Evolutionary conservation across 495 filamentous ascomycete genomes (phyloP).

Genomic region (Hypoxylon fragiforme): DNA sequence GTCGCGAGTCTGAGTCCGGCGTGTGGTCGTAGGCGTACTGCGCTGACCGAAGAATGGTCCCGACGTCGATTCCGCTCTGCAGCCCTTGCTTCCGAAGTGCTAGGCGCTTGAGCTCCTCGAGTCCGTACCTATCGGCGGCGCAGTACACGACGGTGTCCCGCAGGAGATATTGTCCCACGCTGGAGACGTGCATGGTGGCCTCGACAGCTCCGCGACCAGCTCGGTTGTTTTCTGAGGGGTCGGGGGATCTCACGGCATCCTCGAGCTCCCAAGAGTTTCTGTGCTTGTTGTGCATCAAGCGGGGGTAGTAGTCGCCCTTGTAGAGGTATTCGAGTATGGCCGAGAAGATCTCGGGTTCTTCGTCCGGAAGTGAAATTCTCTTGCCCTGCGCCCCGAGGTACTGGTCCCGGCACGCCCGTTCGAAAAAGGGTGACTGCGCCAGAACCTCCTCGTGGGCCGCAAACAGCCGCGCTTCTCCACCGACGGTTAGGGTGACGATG

Average conservation of each 20-base stretch:
- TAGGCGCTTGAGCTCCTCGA: conserved; percentile 85
- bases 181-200: conserved; percentile 70
- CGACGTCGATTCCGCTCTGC: conserved; percentile 80
- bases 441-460: conserved; percentile 89
- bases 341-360: conserved; percentile 88
- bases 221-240: conserved; percentile 40
- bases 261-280: conserved; percentile 74
- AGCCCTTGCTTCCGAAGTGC: conserved; percentile 91
- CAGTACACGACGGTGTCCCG: conserved; percentile 93
- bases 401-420: conserved; percentile 59
- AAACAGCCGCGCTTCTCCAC: conserved; percentile 81
- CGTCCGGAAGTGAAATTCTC: conserved; percentile 77
- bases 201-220: conserved; percentile 67
- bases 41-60: conserved; percentile 84
- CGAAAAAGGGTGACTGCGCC: conserved; percentile 79
- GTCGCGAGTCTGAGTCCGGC: conserved; percentile 81
- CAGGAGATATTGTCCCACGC: conserved; percentile 71
- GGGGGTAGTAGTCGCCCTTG: conserved; percentile 90
- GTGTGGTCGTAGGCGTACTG: conserved; percentile 94
- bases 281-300: conserved; percentile 69
- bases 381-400: conserved; percentile 65
- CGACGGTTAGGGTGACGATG: conserved; percentile 82
- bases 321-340: conserved; percentile 91
- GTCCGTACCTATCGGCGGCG: conserved; percentile 78
- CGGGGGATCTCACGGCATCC: conserved; percentile 50